Percentiles rank a stretch among this genome's conserved stretches.
Conservation (phyloP, 345 rosid species). For the Streptanthus diversifolius region DNA sequence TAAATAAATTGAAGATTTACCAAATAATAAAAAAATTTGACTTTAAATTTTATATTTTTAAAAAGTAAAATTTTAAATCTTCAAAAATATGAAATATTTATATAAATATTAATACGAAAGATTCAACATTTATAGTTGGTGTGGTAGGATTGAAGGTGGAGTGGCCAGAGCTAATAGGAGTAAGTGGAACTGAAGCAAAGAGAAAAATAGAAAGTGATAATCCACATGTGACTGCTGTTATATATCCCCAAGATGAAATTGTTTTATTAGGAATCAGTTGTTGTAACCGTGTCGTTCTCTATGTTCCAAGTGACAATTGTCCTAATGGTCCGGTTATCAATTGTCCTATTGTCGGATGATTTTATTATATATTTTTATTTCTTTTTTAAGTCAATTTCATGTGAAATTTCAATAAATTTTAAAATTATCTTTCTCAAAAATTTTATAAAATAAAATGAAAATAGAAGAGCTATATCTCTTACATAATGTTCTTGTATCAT, state of each 20-base stretch:
- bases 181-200: slow-evolving; percentile 20
- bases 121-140: not conserved
- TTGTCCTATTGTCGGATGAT: slow-evolving; percentile 1
- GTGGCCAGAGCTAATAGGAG: slow-evolving; percentile 30
- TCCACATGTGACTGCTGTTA: slow-evolving; percentile 10
- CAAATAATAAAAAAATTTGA: not conserved
- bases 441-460: not conserved
- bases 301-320: slow-evolving; percentile 14
- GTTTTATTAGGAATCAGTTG: slow-evolving; percentile 14
- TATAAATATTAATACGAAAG: not conserved
- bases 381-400: not conserved
- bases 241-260: not conserved
- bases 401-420: not conserved
- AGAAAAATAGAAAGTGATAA: slow-evolving; percentile 17
- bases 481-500: not conserved
- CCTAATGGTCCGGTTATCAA: slow-evolving; percentile 27
- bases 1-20: not conserved
- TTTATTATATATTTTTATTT: not conserved
- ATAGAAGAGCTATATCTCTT: not conserved
- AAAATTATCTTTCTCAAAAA: not conserved
- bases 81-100: not conserved
- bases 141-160: slow-evolving; percentile 29
- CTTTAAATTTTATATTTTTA: too few relatives aligned
- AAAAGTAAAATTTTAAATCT: not conserved
- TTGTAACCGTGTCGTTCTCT: slow-evolving; percentile 24